Conservation (phyloP, 176 grass and related monocot species). For the Rhipidocladum racemiflorum region DNA sequence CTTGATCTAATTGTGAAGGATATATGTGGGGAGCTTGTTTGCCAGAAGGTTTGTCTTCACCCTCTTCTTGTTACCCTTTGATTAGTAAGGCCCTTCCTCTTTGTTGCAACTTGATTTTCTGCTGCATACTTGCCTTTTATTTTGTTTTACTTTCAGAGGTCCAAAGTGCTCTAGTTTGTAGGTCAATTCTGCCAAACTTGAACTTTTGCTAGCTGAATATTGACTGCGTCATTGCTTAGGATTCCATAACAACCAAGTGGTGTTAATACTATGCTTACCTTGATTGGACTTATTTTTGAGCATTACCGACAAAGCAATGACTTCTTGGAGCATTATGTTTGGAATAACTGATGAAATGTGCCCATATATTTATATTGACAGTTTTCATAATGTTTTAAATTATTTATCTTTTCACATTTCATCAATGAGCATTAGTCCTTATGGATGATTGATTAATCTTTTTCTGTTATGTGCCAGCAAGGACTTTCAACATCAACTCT, state of each 20-base stretch:
- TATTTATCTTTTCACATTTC: not conserved
- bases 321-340: not conserved
- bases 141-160: not conserved
- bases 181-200: not conserved
- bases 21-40: conserved; percentile 93
- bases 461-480: conserved; percentile 65
- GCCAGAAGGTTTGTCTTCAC: conserved; percentile 66
- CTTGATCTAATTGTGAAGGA: conserved; percentile 98
- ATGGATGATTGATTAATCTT: conserved; percentile 17
- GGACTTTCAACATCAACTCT: conserved; percentile 94
- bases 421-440: conserved; percentile 10
- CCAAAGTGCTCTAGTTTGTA: not conserved
- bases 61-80: conserved; percentile 17
- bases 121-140: not conserved
- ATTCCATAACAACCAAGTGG: not conserved
- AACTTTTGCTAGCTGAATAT: not conserved
- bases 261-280: not conserved
- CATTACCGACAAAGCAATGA: not conserved
- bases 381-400: not conserved
- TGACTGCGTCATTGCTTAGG: not conserved
- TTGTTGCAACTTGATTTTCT: not conserved
- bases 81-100: not conserved
- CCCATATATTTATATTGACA: not conserved
- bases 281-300: not conserved
- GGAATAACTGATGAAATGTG: not conserved